Evolutionary conservation across 1,284 basidiomycete species (phyloP), one percentile per base, ranked within the genome.

Genomic region (Entoloma clypeatum): DNA sequence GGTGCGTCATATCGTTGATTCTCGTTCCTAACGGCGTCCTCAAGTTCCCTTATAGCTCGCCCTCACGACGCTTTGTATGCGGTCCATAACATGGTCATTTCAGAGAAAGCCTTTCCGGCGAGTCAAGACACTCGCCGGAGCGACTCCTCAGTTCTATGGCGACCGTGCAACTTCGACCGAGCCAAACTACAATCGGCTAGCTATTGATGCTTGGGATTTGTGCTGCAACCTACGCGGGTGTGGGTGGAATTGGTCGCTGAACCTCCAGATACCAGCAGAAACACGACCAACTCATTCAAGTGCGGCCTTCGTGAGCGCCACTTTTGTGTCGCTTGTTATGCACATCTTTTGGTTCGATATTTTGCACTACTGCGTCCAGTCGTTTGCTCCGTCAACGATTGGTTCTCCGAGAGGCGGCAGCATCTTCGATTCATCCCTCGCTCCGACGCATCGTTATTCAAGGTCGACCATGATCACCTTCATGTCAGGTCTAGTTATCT

Each of bases 161-260:
- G 23, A 25, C 30, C 26, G 30, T 39, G 9, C 28, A 39, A 14
- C 13, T 28, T n/a, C 19, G 11, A 24, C 17, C 22, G n/a, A n/a
- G n/a, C n/a, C n/a, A n/a, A n/a, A n/a, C n/a, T n/a, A n/a, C 10
- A 36, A 36, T 7, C 39, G 45, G 36, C 41, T 61, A 11, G 41
- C 61, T 7, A 38, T 60, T 22, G 71, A 82, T 49, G 67, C 71
- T 0, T 49, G 69, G 7, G 74, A 80, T 39, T 63, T 81, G 10
- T 49, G 49, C 7, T 59, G 55, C 43, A 74, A 68, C 45, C 45
- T 74, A 8, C 73, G 77, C 7, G 79, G 77, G 3, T 50, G 64
- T 26, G 75, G 72, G n/a, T 81, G 79, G 78, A 61, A 66, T 37
- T 76, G 72, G 68, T 70, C 72, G 2, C 52, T 54, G 18, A 61